These are phyloP conservation scores for Pilaira anomala DNA, from an alignment of 192 early-diverging fungal genomes.

Conservation along the genomic window DNA sequence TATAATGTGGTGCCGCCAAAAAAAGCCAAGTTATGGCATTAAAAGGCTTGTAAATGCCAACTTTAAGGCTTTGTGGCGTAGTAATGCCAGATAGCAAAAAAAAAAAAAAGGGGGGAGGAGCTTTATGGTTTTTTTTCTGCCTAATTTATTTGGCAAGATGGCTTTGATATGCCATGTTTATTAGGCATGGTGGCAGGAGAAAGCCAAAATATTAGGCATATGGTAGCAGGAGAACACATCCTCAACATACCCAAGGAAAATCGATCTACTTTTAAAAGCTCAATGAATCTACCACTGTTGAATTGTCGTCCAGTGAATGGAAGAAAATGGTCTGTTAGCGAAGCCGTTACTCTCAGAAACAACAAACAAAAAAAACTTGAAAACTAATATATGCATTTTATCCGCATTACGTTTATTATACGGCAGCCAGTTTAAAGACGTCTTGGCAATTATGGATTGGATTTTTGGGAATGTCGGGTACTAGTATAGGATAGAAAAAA, in stretches of 20 bases:
- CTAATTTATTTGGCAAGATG: too few relatives aligned
- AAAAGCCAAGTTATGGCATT: too few relatives aligned
- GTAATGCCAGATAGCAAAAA: too few relatives aligned
- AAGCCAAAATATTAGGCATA: too few relatives aligned
- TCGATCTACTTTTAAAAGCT: slow-evolving; percentile 6
- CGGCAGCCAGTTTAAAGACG: slow-evolving; percentile 4
- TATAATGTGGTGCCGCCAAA: too few relatives aligned
- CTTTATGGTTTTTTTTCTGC: too few relatives aligned
- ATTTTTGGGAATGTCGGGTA: slow-evolving; percentile 6
- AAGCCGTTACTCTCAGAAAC: neutral
- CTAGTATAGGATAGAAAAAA: slow-evolving; percentile 5
- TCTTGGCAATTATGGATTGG: slow-evolving; percentile 10
- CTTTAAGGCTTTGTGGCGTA: too few relatives aligned
- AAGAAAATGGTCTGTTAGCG: slow-evolving; percentile 8
- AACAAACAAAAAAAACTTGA: slow-evolving; percentile 7
- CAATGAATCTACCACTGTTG: slow-evolving; percentile 3
- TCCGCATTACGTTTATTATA: slow-evolving; percentile 4
- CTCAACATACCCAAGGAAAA: slow-evolving; percentile 10
- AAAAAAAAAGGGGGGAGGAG: too few relatives aligned
- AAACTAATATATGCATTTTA: slow-evolving; percentile 8
- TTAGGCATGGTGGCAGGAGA: too few relatives aligned
- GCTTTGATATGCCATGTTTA: too few relatives aligned
- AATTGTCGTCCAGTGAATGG: slow-evolving; percentile 12
- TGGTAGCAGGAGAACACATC: too few relatives aligned
- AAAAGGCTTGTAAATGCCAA: too few relatives aligned